Conservation (phyloP, 2,329 filamentous ascomycete genomes). For the Fusarium hainanense region DNA sequence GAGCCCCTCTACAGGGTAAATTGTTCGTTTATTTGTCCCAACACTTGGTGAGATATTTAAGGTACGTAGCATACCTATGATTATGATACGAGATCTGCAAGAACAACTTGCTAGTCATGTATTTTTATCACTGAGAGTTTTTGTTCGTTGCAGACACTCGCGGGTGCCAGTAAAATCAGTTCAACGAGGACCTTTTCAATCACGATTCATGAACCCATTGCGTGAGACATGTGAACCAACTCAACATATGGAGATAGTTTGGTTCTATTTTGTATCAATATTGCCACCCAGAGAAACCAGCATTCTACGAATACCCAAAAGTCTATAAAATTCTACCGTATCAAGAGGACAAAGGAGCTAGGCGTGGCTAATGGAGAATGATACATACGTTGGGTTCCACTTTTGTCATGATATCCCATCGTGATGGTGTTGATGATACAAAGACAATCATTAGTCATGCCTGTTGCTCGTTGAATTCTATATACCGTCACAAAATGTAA, state of each 20-base stretch:
- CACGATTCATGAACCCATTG: not conserved
- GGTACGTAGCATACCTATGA: not conserved
- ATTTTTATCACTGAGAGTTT: not conserved
- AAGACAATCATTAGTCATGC: not conserved
- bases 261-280: not conserved
- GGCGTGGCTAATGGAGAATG: not conserved
- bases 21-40: conserved; percentile 10
- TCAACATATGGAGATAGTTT: not conserved
- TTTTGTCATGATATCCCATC: not conserved
- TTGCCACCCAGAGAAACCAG: not conserved
- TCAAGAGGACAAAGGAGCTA: not conserved
- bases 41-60: conserved; percentile 11
- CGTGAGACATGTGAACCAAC: not conserved
- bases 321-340: no score
- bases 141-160: not conserved
- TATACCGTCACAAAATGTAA: not conserved
- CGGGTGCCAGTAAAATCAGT: not conserved
- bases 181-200: not conserved
- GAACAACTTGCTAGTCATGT: not conserved
- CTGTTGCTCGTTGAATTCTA: not conserved
- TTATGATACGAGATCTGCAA: conserved; percentile 6
- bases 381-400: not conserved
- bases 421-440: not conserved
- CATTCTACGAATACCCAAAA: not conserved
- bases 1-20: conserved; percentile 38